A percentile compares a stretch with the other conserved stretches of the same genome.
Evolutionary conservation across 352 stramenopile genomes (phyloP).

Genomic region (Peronospora farinosa): DNA sequence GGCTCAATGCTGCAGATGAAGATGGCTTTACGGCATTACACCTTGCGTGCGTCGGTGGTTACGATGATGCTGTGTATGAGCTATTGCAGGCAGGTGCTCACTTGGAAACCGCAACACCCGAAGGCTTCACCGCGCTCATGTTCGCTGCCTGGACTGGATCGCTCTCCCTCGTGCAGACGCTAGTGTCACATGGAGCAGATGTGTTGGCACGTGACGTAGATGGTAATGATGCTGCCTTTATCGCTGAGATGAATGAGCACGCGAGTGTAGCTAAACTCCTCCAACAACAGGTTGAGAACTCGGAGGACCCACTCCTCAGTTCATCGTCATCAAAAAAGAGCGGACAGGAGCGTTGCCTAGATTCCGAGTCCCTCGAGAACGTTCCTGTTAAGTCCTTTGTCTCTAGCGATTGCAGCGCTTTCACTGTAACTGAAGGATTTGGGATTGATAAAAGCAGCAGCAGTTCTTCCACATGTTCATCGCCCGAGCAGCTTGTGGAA

Average conservation of each 20-base stretch:
- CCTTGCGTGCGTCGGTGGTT: constrained; percentile 44
- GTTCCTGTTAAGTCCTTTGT: constrained; percentile 19
- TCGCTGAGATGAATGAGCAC: constrained; percentile 47
- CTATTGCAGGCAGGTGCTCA: constrained; percentile 37
- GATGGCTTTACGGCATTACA: constrained; percentile 62
- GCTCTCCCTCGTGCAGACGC: constrained; percentile 33
- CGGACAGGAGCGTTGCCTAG: constrained; percentile 11
- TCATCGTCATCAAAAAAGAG: constrained; percentile 25
- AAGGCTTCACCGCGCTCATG: constrained; percentile 53
- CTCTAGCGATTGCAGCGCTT: constrained; percentile 24
- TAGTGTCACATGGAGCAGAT: constrained; percentile 34
- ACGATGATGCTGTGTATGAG: constrained; percentile 39
- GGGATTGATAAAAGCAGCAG: constrained; percentile 18
- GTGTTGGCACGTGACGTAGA: constrained; percentile 40
- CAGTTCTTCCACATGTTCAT: constrained; percentile 28
- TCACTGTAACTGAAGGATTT: constrained; percentile 15
- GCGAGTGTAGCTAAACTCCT: constrained; percentile 38
- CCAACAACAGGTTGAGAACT: constrained; percentile 23
- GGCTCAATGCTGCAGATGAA: constrained; percentile 36
- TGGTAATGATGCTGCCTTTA: constrained; percentile 43
- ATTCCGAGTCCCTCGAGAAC: constrained; percentile 18
- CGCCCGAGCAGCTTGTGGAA: constrained; percentile 20
- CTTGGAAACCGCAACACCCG: constrained; percentile 38
- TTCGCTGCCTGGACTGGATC: constrained; percentile 45
- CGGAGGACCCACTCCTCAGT: constrained; percentile 13